A percentile compares a stretch with the other conserved stretches of the same genome.
phyloP scores from a whole-genome alignment of 441 rosid species.

The Mallotus repandus region DNA sequence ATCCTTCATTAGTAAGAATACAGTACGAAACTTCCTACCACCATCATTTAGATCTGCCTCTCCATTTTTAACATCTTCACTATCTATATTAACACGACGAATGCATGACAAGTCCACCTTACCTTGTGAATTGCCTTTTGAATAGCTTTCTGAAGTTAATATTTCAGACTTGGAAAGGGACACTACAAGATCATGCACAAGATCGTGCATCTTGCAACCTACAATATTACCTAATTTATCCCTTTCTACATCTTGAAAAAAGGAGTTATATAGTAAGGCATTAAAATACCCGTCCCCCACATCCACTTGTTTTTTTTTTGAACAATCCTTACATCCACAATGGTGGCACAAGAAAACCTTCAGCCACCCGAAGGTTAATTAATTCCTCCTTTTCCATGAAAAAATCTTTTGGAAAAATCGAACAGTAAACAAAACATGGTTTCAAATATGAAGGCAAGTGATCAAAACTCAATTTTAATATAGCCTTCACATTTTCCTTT shows the following conservation, averaged over 20 bases:
- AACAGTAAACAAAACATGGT: too few relatives aligned
- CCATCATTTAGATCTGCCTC: too few relatives aligned
- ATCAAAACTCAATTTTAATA: too few relatives aligned
- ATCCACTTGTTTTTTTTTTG: too few relatives aligned
- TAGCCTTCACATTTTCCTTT: too few relatives aligned
- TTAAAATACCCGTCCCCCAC: neutral
- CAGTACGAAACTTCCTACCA: neutral
- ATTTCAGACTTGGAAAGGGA: constrained; percentile 12
- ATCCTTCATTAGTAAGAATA: neutral
- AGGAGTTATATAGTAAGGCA: constrained; percentile 14
- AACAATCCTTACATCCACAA: too few relatives aligned
- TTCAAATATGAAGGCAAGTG: too few relatives aligned
- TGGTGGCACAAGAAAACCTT: too few relatives aligned
- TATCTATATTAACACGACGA: neutral
- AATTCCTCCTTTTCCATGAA: too few relatives aligned
- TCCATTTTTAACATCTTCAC: neutral
- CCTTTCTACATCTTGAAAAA: constrained; percentile 28
- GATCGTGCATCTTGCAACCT: constrained; percentile 34
- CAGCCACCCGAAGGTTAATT: too few relatives aligned
- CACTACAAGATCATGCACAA: constrained; percentile 29
- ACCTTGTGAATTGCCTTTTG: too few relatives aligned
- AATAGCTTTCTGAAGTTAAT: neutral
- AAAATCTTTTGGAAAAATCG: too few relatives aligned
- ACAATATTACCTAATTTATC: constrained; percentile 20
- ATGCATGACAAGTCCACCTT: neutral